Evolutionary conservation across 2,329 filamentous ascomycete species (phyloP), one percentile per base, ranked within the genome.

Genomic region (Botrytis sinoallii): DNA sequence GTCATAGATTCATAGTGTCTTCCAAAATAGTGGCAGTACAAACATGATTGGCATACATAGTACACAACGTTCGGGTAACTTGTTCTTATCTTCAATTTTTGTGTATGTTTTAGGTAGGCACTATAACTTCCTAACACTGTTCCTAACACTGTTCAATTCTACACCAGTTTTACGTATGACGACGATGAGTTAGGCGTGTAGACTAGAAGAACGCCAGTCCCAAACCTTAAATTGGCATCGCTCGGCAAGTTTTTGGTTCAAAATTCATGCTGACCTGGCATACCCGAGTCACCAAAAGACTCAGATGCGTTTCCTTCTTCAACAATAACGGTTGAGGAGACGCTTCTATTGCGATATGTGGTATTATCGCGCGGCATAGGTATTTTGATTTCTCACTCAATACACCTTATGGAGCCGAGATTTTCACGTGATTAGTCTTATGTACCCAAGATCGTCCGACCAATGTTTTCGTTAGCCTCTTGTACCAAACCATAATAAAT

Each of bases 251-350:
- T 25, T 38, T 40, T 18, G 7, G 9, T 61, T 16, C 12, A 16
- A 38, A 14, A 14, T 8, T 14, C 10, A 38, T 25, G 6, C 3
- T 61, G 35, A 16, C 5, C 35, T 12, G 22, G 1, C 20, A n/a
- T 25, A 61, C 1, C 5, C 3, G 7, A 12, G 35, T 20, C 1
- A n/a, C 7, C 2, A 4, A n/a, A 9, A n/a, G 22, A 61, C 35
- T 7, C 14, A 40, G 6, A 61, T 2, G 1, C 3, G 7, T 61
- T 14, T 16, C 7, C 12, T 16, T 35, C 25, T 8, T 40, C 22
- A 0, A 1, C 6, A 12, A 40, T 1, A 63, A n/a, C 3, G 6
- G 4, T 14, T n/a, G 22, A 20, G 1, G 25, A n/a, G 16, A 16
- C 1, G 6, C 18, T 14, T 18, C n/a, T 57, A 32, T 18, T 57